These are phyloP conservation scores for Triticum urartu DNA, from an alignment of 176 grass and related monocot genomes.

Conservation along the genomic window DNA sequence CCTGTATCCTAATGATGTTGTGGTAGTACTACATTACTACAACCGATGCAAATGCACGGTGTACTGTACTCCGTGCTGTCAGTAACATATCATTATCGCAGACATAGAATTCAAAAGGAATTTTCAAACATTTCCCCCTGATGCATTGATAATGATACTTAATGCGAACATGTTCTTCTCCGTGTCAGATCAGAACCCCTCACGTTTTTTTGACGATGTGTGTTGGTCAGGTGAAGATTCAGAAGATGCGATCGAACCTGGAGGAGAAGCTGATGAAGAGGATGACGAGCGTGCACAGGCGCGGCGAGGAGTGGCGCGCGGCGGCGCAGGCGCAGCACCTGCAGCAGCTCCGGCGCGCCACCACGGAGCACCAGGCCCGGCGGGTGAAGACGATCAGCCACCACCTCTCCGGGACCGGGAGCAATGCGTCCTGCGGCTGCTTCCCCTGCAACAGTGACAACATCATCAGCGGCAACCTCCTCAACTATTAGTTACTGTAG, in stretches of 20 bases:
- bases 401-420: slow-evolving; percentile 38
- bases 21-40: slow-evolving; percentile 7
- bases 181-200: neutral
- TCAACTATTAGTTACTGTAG: slow-evolving; percentile 22
- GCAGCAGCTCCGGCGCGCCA: slow-evolving; percentile 66
- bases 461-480: slow-evolving; percentile 43
- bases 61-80: too few relatives aligned
- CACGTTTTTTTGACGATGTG: neutral
- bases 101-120: slow-evolving; percentile 21
- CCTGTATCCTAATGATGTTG: slow-evolving; percentile 26
- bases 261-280: slow-evolving; percentile 95
- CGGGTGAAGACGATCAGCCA: slow-evolving; percentile 48
- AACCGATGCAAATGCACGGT: slow-evolving; percentile 12
- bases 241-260: slow-evolving; percentile 90
- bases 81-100: neutral
- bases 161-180: neutral
- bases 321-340: slow-evolving; percentile 69
- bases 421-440: slow-evolving; percentile 62
- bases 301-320: slow-evolving; percentile 70
- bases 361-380: slow-evolving; percentile 40
- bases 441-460: slow-evolving; percentile 69
- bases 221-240: slow-evolving; percentile 78
- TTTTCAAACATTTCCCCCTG: slow-evolving; percentile 31
- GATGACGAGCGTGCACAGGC: slow-evolving; percentile 75
- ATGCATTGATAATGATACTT: neutral